Evolutionary conservation across 148 eudicot species (phyloP).

Genomic region (Rhododendron vialii): DNA sequence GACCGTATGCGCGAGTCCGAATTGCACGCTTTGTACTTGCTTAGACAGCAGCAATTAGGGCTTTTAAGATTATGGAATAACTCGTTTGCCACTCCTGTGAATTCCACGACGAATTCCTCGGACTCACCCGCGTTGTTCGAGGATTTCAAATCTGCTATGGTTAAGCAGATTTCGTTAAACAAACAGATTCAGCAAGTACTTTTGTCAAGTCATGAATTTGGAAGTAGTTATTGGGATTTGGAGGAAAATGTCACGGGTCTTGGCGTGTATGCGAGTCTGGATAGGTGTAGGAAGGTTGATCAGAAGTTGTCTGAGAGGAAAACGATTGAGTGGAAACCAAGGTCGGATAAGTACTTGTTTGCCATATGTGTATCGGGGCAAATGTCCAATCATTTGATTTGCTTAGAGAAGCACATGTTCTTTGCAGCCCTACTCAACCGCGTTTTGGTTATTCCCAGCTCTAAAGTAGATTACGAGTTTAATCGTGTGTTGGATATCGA

Average conservation of each 20-base stretch:
- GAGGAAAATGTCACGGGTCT: constrained; percentile 35
- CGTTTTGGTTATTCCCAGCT: constrained; percentile 76
- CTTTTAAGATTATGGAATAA: constrained; percentile 52
- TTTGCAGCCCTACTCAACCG: constrained; percentile 86
- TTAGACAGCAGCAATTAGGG: constrained; percentile 58
- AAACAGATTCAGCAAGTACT: constrained; percentile 70
- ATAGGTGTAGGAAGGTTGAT: constrained; percentile 58
- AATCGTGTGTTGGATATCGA: constrained; percentile 69
- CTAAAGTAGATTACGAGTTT: constrained; percentile 79
- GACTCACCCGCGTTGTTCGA: constrained; percentile 18
- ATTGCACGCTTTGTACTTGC: constrained; percentile 49
- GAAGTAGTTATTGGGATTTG: constrained; percentile 29
- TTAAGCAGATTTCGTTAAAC: constrained; percentile 58
- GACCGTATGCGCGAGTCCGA: constrained; percentile 70
- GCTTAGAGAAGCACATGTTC: constrained; percentile 97
- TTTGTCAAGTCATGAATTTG: constrained; percentile 53
- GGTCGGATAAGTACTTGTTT: constrained; percentile 58
- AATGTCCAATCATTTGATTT: constrained; percentile 94
- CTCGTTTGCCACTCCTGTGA: constrained; percentile 18
- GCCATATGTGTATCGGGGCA: constrained; percentile 87
- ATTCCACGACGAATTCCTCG: constrained; percentile 5
- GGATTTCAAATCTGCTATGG: constrained; percentile 39
- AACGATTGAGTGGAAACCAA: constrained; percentile 88
- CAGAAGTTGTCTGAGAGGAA: constrained; percentile 46
- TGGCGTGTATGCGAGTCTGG: constrained; percentile 22